phyloP scores from a whole-genome alignment of 2,329 filamentous ascomycete genomes.

The Neopestalotiopsis clavispora region DNA sequence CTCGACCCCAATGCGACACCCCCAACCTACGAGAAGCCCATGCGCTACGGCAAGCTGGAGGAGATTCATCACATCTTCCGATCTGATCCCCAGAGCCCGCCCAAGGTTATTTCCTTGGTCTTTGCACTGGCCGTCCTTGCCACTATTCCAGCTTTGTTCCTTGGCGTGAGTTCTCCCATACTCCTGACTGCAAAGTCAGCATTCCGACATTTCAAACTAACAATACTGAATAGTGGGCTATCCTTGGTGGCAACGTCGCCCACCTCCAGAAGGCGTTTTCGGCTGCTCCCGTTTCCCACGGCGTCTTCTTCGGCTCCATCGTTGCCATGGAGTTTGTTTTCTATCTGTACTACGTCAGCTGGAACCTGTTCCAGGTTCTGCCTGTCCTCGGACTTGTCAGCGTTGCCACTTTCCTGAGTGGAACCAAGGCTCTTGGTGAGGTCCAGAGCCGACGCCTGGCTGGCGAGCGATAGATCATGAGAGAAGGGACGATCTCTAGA shows the following conservation, averaged over 20 bases:
- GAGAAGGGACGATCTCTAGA: not conserved
- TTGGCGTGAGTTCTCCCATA: slow-evolving; percentile 59
- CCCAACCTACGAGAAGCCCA: slow-evolving; percentile 66
- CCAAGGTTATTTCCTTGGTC: slow-evolving; percentile 76
- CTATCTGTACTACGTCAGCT: slow-evolving; percentile 90
- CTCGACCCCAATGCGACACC: slow-evolving; percentile 66
- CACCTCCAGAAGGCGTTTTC: slow-evolving; percentile 78
- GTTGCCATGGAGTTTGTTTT: slow-evolving; percentile 89
- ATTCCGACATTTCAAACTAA: slow-evolving; percentile 21
- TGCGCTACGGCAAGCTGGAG: slow-evolving; percentile 82
- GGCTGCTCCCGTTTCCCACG: slow-evolving; percentile 79
- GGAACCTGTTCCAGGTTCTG: slow-evolving; percentile 90
- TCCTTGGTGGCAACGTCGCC: slow-evolving; percentile 80
- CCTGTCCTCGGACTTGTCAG: slow-evolving; percentile 73
- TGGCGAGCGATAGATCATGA: slow-evolving; percentile 54
- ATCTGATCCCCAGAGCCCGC: slow-evolving; percentile 78
- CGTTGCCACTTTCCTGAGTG: slow-evolving; percentile 79
- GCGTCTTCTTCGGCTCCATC: slow-evolving; percentile 85
- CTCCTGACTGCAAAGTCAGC: not conserved
- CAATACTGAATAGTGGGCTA: slow-evolving; percentile 66
- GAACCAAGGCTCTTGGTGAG: slow-evolving; percentile 87
- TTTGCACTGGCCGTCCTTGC: slow-evolving; percentile 77
- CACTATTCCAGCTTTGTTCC: slow-evolving; percentile 75
- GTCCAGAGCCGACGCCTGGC: slow-evolving; percentile 87
- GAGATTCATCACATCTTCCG: slow-evolving; percentile 95